These are phyloP conservation scores for Gossypium mustelinum DNA, from an alignment of 345 rosid species.

Conservation along the genomic window DNA sequence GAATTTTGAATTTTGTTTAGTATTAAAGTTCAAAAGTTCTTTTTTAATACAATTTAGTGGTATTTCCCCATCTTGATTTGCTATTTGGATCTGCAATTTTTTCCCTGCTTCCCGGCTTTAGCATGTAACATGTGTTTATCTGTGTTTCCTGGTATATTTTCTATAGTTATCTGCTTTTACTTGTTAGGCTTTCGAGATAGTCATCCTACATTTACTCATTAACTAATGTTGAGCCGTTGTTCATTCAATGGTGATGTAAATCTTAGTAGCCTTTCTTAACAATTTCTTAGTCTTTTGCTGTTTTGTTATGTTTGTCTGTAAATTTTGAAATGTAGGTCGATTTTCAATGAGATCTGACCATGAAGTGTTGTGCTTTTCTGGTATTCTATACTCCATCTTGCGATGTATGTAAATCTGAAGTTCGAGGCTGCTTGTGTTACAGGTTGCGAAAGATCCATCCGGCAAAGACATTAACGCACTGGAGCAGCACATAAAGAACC, in stretches of 20 bases:
- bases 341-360: neutral
- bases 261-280: neutral
- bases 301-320: neutral
- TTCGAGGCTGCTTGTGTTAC: slow-evolving; percentile 8
- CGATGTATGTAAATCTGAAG: neutral
- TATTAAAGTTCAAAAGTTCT: neutral
- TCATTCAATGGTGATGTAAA: neutral
- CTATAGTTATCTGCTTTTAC: neutral
- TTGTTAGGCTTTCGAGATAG: neutral
- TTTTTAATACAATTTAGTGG: slow-evolving; percentile 8
- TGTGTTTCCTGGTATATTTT: neutral
- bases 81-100: slow-evolving; percentile 17
- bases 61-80: neutral
- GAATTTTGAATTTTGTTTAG: slow-evolving; percentile 10
- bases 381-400: neutral
- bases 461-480: slow-evolving; percentile 81
- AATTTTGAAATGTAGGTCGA: neutral
- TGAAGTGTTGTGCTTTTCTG: neutral
- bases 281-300: neutral
- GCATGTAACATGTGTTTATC: slow-evolving; percentile 16
- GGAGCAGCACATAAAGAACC: slow-evolving; percentile 88
- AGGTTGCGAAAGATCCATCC: slow-evolving; percentile 87
- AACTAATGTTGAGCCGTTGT: too few species aligned
- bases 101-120: neutral
- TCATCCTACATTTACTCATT: neutral